Conservation (phyloP, 345 rosid genomes). For the Ceriops zippeliana region DNA sequence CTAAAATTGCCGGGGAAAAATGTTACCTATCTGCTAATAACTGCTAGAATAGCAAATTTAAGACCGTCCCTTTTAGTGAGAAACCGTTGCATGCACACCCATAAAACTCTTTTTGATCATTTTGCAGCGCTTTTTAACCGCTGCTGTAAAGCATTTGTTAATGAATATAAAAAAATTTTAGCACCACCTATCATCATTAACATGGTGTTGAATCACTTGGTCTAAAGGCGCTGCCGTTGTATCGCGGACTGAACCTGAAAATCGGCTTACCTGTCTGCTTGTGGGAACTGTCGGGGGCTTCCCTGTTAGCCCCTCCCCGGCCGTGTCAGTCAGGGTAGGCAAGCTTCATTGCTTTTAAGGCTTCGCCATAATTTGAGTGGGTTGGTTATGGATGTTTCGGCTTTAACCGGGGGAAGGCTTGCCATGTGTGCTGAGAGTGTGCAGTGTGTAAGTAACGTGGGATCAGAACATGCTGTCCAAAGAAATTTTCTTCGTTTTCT, state of each 20-base stretch:
- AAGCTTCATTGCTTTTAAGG: not conserved
- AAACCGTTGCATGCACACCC: too few species aligned
- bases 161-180: too few species aligned
- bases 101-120: too few species aligned
- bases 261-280: not conserved
- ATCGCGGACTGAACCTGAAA: constrained; percentile 20
- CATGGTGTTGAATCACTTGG: too few species aligned
- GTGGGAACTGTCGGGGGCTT: not conserved
- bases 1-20: too few species aligned
- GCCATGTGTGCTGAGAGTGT: not conserved
- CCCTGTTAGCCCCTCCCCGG: not conserved
- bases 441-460: not conserved
- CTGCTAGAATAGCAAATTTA: too few species aligned
- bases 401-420: not conserved
- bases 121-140: too few species aligned
- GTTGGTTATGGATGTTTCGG: not conserved
- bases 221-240: constrained; percentile 30
- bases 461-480: not conserved
- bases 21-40: too few species aligned
- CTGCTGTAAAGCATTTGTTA: too few species aligned
- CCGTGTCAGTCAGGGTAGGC: not conserved
- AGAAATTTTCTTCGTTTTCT: not conserved
- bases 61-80: too few species aligned
- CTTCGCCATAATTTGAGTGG: not conserved
- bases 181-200: too few species aligned